phyloP scores from a whole-genome alignment of 2,329 filamentous ascomycete genomes.

The Karstenula rhodostoma region DNA sequence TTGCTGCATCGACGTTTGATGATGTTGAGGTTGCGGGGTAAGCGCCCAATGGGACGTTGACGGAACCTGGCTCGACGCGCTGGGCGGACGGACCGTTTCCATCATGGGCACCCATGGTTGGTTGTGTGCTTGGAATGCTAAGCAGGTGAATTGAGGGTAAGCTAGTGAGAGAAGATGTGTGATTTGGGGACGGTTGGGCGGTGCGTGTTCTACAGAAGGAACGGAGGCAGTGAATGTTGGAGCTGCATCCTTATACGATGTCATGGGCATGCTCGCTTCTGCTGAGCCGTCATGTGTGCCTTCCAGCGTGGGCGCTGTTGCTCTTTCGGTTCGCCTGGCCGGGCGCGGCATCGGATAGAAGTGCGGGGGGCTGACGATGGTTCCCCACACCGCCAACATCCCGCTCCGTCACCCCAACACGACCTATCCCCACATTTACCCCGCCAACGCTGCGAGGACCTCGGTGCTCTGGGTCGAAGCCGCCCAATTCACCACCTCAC shows the following conservation, averaged over 20 bases:
- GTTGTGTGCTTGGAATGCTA: not conserved
- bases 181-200: not conserved
- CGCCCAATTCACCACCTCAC: conserved; percentile 7
- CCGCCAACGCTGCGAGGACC: not conserved
- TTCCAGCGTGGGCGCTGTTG: conserved; percentile 3
- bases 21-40: conserved; percentile 48
- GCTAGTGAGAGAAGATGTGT: not conserved
- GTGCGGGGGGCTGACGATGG: conserved; percentile 5
- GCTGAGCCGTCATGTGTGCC: conserved; percentile 4
- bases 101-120: conserved; percentile 34
- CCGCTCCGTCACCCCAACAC: conserved; percentile 13
- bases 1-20: conserved; percentile 45
- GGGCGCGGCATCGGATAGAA: conserved; percentile 19
- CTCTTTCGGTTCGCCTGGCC: conserved; percentile 23
- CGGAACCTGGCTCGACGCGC: conserved; percentile 61
- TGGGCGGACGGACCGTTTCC: conserved; percentile 49
- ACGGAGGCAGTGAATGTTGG: not conserved
- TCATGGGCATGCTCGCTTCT: not conserved
- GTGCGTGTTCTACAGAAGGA: not conserved
- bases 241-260: not conserved
- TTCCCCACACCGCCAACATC: conserved; percentile 8
- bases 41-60: conserved; percentile 60
- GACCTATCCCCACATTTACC: conserved; percentile 8
- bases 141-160: not conserved
- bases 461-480: conserved; percentile 8